A percentile compares a stretch with the other conserved stretches of the same genome.
These are phyloP conservation scores for Globisporangium viniferum DNA, from an alignment of 352 stramenopile species.

Conservation along the genomic window DNA sequence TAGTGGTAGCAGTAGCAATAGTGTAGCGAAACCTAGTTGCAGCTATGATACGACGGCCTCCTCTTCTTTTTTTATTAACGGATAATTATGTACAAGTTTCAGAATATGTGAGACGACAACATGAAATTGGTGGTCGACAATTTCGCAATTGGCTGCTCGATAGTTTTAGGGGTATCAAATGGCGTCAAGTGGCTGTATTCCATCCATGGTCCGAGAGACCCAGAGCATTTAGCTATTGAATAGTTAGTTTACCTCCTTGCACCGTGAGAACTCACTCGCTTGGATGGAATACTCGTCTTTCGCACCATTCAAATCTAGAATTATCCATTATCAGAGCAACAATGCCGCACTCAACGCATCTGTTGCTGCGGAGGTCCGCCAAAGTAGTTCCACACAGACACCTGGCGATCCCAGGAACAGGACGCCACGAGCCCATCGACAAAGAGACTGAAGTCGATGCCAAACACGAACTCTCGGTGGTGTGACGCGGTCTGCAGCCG, in stretches of 20 bases:
- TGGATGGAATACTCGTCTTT: neutral
- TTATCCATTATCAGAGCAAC: neutral
- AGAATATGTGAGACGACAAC: neutral
- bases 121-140: neutral
- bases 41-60: neutral
- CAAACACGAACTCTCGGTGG: conserved; percentile 88
- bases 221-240: no score
- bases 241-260: no score
- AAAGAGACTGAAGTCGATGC: conserved; percentile 83
- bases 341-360: conserved; percentile 1
- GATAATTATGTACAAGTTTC: conserved; percentile 1
- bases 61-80: neutral
- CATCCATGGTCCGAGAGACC: no score
- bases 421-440: conserved; percentile 72
- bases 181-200: no score
- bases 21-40: neutral
- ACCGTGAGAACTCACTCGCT: no score
- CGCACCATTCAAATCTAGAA: neutral
- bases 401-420: conserved; percentile 80
- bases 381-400: conserved; percentile 79
- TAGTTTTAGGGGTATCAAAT: neutral
- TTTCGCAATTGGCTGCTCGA: neutral
- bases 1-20: neutral
- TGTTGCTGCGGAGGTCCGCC: conserved; percentile 44
- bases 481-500: conserved; percentile 70